Evolutionary conservation across 2,329 filamentous ascomycete genomes (phyloP).

Genomic region (Trematosphaeria pertusa): DNA sequence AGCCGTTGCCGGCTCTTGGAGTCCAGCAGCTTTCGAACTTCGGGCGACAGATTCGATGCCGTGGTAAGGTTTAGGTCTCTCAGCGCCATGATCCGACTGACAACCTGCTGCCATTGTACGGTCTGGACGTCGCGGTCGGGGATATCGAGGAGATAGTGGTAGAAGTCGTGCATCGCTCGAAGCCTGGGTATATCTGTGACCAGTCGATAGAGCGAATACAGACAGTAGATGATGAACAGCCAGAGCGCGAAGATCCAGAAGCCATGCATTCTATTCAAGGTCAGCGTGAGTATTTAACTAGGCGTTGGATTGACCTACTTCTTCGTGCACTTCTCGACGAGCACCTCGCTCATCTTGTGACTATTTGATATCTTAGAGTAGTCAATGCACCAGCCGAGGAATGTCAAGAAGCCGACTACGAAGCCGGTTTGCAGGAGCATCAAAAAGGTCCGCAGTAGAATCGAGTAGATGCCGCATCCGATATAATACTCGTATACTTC

Average conservation of each 20-base stretch:
- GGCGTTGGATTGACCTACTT: constrained; percentile 28
- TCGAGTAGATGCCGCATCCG: constrained; percentile 84
- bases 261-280: constrained; percentile 68
- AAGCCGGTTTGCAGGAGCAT: constrained; percentile 84
- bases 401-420: constrained; percentile 81
- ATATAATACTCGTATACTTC: constrained; percentile 88
- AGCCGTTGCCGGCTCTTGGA: constrained; percentile 92
- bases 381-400: constrained; percentile 85
- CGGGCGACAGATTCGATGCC: constrained; percentile 65
- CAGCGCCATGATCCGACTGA: constrained; percentile 82
- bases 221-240: constrained; percentile 85
- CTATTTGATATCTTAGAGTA: constrained; percentile 74
- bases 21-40: constrained; percentile 69
- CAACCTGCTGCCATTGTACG: constrained; percentile 91
- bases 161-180: constrained; percentile 83
- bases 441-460: constrained; percentile 73
- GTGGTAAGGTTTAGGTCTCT: constrained; percentile 89
- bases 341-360: constrained; percentile 66
- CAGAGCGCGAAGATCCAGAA: constrained; percentile 80
- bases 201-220: constrained; percentile 79
- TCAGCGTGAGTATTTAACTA: neutral
- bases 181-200: constrained; percentile 76
- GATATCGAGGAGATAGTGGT: constrained; percentile 80
- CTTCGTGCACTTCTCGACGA: constrained; percentile 76
- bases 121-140: constrained; percentile 89